Evolutionary conservation across 495 filamentous ascomycete genomes (phyloP).

Genomic region (Neurospora sublineolata): DNA sequence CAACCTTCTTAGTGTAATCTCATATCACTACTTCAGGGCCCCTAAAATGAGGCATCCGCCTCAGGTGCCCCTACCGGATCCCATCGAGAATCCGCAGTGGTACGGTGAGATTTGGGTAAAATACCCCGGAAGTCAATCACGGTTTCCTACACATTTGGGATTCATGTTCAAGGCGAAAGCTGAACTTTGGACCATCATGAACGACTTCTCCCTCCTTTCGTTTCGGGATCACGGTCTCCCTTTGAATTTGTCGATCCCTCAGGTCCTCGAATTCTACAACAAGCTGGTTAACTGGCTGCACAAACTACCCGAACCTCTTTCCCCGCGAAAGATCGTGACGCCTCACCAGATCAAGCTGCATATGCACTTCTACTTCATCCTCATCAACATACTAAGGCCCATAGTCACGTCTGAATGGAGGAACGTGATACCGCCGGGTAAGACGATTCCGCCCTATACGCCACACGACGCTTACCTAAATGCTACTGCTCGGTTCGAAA

Average conservation of each 20-base stretch:
- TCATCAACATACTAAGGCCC: constrained; percentile 15
- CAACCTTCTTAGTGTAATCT: constrained; percentile 6
- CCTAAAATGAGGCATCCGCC: constrained; percentile 19
- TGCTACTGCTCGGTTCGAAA: constrained; percentile 22
- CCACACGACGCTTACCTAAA: constrained; percentile 14
- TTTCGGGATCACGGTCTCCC: constrained; percentile 7
- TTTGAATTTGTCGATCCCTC: constrained; percentile 6
- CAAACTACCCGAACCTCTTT: constrained; percentile 23
- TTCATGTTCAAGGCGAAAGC: constrained; percentile 21
- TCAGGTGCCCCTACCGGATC: constrained; percentile 19
- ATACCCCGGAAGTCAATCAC: constrained; percentile 19
- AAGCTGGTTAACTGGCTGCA: constrained; percentile 15
- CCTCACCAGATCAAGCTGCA: constrained; percentile 28
- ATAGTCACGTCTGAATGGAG: constrained; percentile 10
- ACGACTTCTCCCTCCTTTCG: constrained; percentile 12
- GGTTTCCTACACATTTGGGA: constrained; percentile 17
- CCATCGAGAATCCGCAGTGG: constrained; percentile 16
- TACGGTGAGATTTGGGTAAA: constrained; percentile 30
- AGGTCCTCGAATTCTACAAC: constrained; percentile 20
- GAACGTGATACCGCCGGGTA: background rate
- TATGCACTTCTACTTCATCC: constrained; percentile 17
- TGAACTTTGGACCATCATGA: constrained; percentile 24
- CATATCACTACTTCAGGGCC: constrained; percentile 19
- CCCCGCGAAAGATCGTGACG: constrained; percentile 22
- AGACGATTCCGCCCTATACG: background rate